Evolutionary conservation across 768 basidiomycete species (phyloP).

Genomic region (Mycena capillaripes): DNA sequence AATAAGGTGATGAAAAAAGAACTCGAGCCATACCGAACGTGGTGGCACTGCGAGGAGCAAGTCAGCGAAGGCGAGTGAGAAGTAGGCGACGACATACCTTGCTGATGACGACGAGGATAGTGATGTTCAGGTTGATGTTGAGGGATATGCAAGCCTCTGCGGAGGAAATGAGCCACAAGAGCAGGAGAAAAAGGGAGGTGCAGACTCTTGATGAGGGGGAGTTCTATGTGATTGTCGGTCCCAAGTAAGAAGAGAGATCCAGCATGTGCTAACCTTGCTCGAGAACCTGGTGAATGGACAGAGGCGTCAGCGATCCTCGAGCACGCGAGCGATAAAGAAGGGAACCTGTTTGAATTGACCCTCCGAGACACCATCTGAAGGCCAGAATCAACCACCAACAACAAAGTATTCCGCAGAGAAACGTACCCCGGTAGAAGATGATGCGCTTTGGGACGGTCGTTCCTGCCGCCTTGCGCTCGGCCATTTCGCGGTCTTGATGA

Average conservation of each 20-base stretch:
- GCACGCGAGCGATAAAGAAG: no score
- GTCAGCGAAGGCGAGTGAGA: neutral
- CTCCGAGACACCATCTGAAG: constrained; percentile 68
- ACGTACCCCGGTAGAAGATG: constrained; percentile 80
- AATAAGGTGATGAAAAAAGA: neutral
- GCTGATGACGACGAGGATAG: constrained; percentile 62
- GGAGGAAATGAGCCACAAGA: constrained; percentile 50
- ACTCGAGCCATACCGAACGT: neutral
- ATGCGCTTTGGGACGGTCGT: constrained; percentile 72
- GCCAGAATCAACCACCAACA: constrained; percentile 31
- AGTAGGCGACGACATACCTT: neutral
- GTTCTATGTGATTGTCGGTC: constrained; percentile 55
- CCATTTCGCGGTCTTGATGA: constrained; percentile 55
- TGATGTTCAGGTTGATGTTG: constrained; percentile 75
- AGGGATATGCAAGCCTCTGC: constrained; percentile 74
- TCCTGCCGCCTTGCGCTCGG: constrained; percentile 64
- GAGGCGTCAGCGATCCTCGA: no score
- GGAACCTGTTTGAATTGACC: constrained; percentile 65
- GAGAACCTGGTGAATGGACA: no score
- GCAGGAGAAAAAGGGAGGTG: constrained; percentile 59
- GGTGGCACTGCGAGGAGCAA: constrained; percentile 65
- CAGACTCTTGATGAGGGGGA: constrained; percentile 71
- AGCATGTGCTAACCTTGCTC: constrained; percentile 59
- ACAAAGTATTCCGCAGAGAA: constrained; percentile 25
- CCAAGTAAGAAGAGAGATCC: neutral